phyloP scores from a whole-genome alignment of 1,284 basidiomycete genomes.

The Nidula niveotomentosa region DNA sequence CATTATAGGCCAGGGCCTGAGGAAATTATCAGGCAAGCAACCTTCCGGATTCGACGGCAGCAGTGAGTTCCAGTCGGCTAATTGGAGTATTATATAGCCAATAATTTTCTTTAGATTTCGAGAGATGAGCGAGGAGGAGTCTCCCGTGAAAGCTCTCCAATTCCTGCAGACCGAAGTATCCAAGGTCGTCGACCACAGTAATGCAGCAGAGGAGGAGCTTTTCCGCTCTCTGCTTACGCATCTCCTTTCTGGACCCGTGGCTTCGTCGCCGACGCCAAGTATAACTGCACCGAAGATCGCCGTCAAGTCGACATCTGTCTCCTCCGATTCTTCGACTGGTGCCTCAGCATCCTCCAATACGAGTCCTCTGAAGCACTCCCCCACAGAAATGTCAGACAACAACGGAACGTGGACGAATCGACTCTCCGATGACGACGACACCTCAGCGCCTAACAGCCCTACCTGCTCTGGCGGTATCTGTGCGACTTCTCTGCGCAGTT shows the following conservation, averaged over 20 bases:
- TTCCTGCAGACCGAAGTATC: conserved; percentile 73
- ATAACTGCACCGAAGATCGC: conserved; percentile 4
- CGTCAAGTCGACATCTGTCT: background rate
- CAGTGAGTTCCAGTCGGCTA: conserved; percentile 46
- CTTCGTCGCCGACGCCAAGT: conserved; percentile 10
- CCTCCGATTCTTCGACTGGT: background rate
- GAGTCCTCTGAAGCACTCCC: conserved; percentile 35
- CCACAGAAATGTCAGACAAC: conserved; percentile 23
- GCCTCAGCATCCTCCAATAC: conserved; percentile 9
- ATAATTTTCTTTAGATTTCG: conserved; percentile 54
- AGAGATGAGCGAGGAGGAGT: conserved; percentile 70
- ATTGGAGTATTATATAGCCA: background rate
- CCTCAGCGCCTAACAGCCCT: conserved; percentile 8
- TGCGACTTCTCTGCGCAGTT: conserved; percentile 6
- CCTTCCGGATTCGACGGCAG: conserved; percentile 64
- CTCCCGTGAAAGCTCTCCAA: conserved; percentile 64
- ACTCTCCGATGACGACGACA: conserved; percentile 1
- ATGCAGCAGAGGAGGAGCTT: conserved; percentile 55
- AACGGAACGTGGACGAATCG: conserved; percentile 17
- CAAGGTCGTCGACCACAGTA: conserved; percentile 66
- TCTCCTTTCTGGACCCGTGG: conserved; percentile 40
- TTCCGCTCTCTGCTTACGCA: conserved; percentile 72
- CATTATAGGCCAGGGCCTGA: conserved; percentile 50
- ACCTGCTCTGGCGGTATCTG: conserved; percentile 11
- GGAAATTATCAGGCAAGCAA: conserved; percentile 60